Base-by-base conservation (phyloP, 805 yeast genomes). In the Pichia cephalocereana region DNA sequence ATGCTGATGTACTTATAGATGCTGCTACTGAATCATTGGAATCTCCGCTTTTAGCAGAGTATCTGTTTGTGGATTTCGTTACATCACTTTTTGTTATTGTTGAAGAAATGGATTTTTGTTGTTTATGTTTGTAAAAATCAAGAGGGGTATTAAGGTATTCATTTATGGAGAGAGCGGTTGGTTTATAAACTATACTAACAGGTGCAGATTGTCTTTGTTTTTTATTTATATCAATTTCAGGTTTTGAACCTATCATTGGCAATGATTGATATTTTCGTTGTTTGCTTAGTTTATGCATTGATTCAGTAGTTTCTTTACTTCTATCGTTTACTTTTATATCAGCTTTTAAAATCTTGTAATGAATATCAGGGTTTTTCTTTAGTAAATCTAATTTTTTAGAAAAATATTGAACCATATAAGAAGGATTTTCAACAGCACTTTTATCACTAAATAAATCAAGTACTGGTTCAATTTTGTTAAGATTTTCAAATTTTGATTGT, bases 141-240 rank as follows among this genome's bases (percentile, higher is more conserved):
- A 52, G 41, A 1, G 55, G 53, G 7, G 53, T 48, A 27, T 46
- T 50, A 15, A 50, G 39, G 38, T 52, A 52, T 40, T 52, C 55
- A 8, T 41, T 26, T 42, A 52, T 48, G 12, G 52, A 38, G 50
- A 52, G 44, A 14, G 38, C 26, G 18, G 49, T 36, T n/a, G 52
- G 55, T 18, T n/a, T 38, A 43, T 52, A 52, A 15, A 36, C 12
- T 17, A 52, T 37, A n/a, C 28, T 31, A 15, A 44, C 44, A 10
- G 54, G 54, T 18, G 49, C 47, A 11, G 55, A 52, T 38, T 46
- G 28, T 28, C 55, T 43, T 28, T 52, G 45, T 8, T 26, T 32
- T n/a, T 43, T 44, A 11, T 38, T 28, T 15, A 41, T 14, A 15
- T 43, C 38, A 0, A 34, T 28, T 18, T 23, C 15, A 7, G 38